These are phyloP conservation scores for Fusarium domesticum DNA, from an alignment of 2,329 filamentous ascomycete genomes.

Conservation along the genomic window DNA sequence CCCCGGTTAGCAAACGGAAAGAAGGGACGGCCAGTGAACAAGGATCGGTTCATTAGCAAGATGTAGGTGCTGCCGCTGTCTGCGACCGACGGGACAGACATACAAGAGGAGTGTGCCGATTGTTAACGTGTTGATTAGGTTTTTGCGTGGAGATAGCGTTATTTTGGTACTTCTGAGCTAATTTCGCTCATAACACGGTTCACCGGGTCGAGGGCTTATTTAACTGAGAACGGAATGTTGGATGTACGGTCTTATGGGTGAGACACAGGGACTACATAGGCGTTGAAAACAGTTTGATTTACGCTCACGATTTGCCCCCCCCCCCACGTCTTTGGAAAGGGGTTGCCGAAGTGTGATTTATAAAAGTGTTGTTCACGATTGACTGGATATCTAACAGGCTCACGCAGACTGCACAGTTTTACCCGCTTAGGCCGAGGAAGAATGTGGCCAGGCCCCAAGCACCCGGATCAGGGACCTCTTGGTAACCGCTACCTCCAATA, in stretches of 20 bases:
- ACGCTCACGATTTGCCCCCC: slow-evolving; percentile 8
- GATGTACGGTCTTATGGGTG: slow-evolving; percentile 31
- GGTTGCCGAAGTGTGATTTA: background rate
- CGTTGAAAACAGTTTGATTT: slow-evolving; percentile 37
- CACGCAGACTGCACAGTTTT: slow-evolving; percentile 22
- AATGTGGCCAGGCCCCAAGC: slow-evolving; percentile 73
- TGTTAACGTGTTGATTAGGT: slow-evolving; percentile 50
- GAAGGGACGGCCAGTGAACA: slow-evolving; percentile 88
- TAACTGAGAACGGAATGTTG: slow-evolving; percentile 25
- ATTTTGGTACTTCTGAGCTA: slow-evolving; percentile 82
- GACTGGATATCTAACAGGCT: background rate
- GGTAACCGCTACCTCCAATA: slow-evolving; percentile 44
- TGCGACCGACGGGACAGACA: too few relatives aligned
- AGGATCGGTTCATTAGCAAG: slow-evolving; percentile 97
- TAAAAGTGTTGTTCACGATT: background rate
- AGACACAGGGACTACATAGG: slow-evolving; percentile 37
- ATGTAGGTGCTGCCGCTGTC: slow-evolving; percentile 59
- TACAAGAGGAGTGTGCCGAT: too few relatives aligned
- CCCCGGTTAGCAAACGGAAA: slow-evolving; percentile 79
- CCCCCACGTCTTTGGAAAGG: too few relatives aligned
- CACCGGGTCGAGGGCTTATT: slow-evolving; percentile 21
- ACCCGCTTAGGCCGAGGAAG: slow-evolving; percentile 65
- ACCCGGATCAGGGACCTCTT: slow-evolving; percentile 61
- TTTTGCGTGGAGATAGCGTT: slow-evolving; percentile 82
- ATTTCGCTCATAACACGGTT: slow-evolving; percentile 17